phyloP scores from a whole-genome alignment of 495 filamentous ascomycete species.

The Jackrogersella multiformis region DNA sequence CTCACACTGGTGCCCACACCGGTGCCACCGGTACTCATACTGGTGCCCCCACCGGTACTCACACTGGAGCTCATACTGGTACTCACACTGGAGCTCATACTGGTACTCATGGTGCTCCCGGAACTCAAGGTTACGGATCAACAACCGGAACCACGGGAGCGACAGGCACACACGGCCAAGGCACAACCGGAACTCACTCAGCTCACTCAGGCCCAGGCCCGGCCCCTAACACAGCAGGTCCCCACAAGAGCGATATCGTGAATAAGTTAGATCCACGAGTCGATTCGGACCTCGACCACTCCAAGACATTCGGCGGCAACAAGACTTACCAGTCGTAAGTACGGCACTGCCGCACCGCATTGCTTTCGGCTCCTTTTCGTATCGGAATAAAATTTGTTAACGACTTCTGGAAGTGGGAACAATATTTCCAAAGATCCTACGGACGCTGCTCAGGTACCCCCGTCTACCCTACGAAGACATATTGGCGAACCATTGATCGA shows the following conservation, averaged over 20 bases:
- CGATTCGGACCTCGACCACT: constrained; percentile 59
- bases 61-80: no score
- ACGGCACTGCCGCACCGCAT: constrained; percentile 11
- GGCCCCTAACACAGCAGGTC: constrained; percentile 59
- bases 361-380: neutral
- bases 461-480: constrained; percentile 52
- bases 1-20: no score
- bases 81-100: constrained; percentile 34
- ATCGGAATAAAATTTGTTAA: constrained; percentile 23
- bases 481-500: constrained; percentile 52
- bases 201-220: constrained; percentile 50
- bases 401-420: constrained; percentile 9
- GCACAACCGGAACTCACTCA: constrained; percentile 19
- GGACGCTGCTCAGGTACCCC: constrained; percentile 60
- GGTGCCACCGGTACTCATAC: constrained; percentile 22
- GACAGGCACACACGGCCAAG: constrained; percentile 40
- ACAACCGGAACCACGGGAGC: constrained; percentile 15
- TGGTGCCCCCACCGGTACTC: no score
- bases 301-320: constrained; percentile 55
- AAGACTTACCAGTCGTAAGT: constrained; percentile 61
- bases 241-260: constrained; percentile 60
- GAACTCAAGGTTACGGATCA: constrained; percentile 7
- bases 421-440: constrained; percentile 48
- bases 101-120: constrained; percentile 20
- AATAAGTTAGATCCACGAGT: constrained; percentile 67